Evolutionary conservation across 495 filamentous ascomycete species (phyloP).

Genomic region (Amphirosellinia nigrospora): DNA sequence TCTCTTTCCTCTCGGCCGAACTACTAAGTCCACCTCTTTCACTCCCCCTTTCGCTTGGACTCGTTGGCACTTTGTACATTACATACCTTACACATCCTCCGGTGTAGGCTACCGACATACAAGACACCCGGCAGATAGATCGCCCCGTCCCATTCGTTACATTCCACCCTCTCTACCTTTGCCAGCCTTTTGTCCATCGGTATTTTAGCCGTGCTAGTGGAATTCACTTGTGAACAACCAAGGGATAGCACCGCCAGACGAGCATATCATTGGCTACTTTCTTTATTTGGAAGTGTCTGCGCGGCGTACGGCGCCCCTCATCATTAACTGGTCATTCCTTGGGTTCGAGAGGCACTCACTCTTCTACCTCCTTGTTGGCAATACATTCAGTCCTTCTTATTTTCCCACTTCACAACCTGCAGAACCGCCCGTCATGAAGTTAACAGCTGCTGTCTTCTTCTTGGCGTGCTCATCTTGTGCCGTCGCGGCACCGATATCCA

Average conservation of each 20-base stretch:
- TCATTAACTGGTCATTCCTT: neutral
- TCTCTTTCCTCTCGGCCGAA: neutral
- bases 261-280: slow-evolving; percentile 1
- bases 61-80: slow-evolving; percentile 4
- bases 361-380: neutral
- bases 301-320: neutral
- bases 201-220: neutral
- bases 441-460: slow-evolving; percentile 26
- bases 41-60: neutral
- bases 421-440: slow-evolving; percentile 30
- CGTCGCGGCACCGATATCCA: slow-evolving; percentile 31
- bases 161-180: neutral
- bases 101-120: neutral
- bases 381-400: neutral
- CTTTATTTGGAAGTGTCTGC: neutral
- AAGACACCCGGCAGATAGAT: slow-evolving; percentile 10
- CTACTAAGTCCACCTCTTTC: neutral
- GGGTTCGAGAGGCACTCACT: neutral
- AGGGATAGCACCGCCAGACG: neutral
- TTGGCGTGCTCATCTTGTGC: slow-evolving; percentile 28
- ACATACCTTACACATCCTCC: no score
- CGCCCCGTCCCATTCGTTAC: neutral
- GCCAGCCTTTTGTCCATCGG: neutral
- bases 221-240: neutral
- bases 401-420: neutral